A percentile compares a stretch with the other conserved stretches of the same genome.
Evolutionary conservation across 805 yeast species (phyloP).

Genomic region (Geotrichum ghanense): DNA sequence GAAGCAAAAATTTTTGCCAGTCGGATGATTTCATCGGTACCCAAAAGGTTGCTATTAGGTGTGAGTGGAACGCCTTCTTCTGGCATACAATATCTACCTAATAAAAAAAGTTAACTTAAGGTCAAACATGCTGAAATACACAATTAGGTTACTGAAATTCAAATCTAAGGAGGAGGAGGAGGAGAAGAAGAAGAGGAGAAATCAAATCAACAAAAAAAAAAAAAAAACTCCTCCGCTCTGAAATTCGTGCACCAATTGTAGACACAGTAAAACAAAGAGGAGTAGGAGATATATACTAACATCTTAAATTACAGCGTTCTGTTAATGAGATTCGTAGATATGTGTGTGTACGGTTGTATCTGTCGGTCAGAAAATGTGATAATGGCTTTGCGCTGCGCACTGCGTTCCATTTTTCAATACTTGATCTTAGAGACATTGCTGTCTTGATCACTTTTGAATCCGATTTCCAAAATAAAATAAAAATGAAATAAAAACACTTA

Average conservation of each 20-base stretch:
- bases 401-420: slow-evolving; percentile 5
- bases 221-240: too few relatives aligned
- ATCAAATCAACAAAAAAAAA: too few relatives aligned
- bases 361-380: slow-evolving; percentile 35
- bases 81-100: slow-evolving; percentile 41
- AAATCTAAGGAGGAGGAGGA: too few relatives aligned
- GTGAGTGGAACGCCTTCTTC: slow-evolving; percentile 42
- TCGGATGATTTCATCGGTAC: slow-evolving; percentile 34
- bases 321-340: slow-evolving; percentile 41
- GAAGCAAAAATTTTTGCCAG: slow-evolving; percentile 34
- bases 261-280: not conserved
- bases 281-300: slow-evolving; percentile 5
- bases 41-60: slow-evolving; percentile 30
- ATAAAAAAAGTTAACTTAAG: not conserved
- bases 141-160: too few relatives aligned
- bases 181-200: too few relatives aligned
- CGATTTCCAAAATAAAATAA: too few relatives aligned
- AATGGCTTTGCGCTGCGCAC: slow-evolving; percentile 21
- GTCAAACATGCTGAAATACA: slow-evolving; percentile 24
- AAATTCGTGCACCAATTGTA: too few relatives aligned
- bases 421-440: too few relatives aligned
- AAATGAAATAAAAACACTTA: too few relatives aligned
- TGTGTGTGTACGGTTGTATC: slow-evolving; percentile 34
- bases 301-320: slow-evolving; percentile 37
- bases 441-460: too few relatives aligned